Evolutionary conservation across 176 grass and related monocot species (phyloP), one percentile per base, ranked within the genome.

Genomic region (Saccharum officinarum): DNA sequence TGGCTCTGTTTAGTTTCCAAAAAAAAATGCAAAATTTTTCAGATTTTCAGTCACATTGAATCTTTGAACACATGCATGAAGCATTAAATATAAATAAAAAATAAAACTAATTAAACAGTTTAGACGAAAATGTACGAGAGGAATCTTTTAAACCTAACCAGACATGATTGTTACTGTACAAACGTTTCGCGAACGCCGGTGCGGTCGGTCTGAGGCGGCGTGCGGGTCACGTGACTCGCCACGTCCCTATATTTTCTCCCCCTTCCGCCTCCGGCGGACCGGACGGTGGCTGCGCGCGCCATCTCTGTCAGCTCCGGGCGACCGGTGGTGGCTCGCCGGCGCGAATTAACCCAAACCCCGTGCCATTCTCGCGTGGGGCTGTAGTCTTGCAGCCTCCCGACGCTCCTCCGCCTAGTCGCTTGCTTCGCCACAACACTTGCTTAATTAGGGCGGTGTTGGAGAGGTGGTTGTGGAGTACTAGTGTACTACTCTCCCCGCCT

Each of bases 281-380:
- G 39, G 17, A 76, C 84, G 74, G 80, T 67, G 68, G 84, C 38
- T 60, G 54, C 66, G 79, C 73, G 83, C 66, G 73, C 59, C 46
- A 59, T 83, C 41, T 66, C 61, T 2, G 18, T 33, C 18, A 57
- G 33, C 45, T 60, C 39, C 45, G n/a, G 23, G 69, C 45, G 45
- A 11, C 33, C 71, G 63, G 72, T 22, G 83, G 65, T 28, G 78
- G 65, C 54, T 45, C 23, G 71, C 33, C 76, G 28, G 22, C 20
- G 61, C 76, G 30, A 46, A 34, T 76, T 26, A 70, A 8, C 14
- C 36, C 2, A 20, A 13, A 5, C 2, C 1, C 8, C 25, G 18
- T 78, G 14, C 18, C 42, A 78, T 86, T 79, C 42, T 54, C 33
- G 20, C 26, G n/a, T 2, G 4, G 14, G 22, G 0, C 1, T 4